Conservation (phyloP, 75 land plant genomes). For the Sequoiadendron giganteum region DNA sequence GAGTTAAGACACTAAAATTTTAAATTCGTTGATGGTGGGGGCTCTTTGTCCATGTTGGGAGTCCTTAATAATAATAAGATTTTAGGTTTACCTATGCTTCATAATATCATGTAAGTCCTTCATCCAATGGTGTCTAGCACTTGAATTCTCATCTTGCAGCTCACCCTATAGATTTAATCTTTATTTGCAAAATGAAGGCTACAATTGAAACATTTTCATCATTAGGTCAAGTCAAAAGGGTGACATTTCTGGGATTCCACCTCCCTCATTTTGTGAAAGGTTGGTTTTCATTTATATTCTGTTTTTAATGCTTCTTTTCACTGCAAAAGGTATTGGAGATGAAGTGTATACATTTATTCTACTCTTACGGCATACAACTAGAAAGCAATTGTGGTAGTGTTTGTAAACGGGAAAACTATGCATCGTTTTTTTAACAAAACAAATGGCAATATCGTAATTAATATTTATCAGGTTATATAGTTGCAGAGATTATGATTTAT, state of each 20-base stretch:
- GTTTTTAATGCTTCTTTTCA: not conserved
- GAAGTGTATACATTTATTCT: not conserved
- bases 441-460: not conserved
- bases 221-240: not conserved
- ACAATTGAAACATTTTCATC: constrained; percentile 22
- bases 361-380: not conserved
- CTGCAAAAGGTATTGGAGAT: not conserved
- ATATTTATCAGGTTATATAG: not conserved
- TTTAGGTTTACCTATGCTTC: not conserved
- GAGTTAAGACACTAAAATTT: not conserved
- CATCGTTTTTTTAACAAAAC: not conserved
- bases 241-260: not conserved
- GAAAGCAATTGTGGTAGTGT: not conserved
- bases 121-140: not conserved
- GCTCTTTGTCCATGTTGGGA: not conserved
- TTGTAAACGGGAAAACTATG: not conserved
- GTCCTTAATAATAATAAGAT: not conserved
- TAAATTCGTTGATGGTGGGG: not conserved
- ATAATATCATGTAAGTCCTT: not conserved
- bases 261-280: not conserved
- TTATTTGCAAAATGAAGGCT: not conserved
- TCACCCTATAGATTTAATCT: not conserved
- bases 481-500: not conserved
- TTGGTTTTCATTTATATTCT: not conserved
- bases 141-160: not conserved